Evolutionary conservation across 306 rosid species (phyloP).

Genomic region (Hylodesmum podocarpum): DNA sequence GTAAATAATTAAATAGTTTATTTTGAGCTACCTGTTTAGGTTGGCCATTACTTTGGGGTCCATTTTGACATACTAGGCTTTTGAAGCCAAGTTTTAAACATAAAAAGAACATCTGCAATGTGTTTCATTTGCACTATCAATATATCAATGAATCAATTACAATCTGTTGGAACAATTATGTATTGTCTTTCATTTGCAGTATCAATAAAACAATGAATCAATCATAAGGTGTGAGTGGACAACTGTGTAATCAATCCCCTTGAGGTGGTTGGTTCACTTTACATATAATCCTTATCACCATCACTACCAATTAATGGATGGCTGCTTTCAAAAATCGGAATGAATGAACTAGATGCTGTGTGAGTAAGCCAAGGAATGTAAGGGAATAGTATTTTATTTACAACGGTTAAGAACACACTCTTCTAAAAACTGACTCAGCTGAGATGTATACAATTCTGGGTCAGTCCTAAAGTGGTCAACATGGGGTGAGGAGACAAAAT

Average conservation of each 20-base stretch:
- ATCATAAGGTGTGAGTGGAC: constrained; percentile 17
- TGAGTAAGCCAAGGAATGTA: constrained; percentile 1
- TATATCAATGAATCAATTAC: constrained; percentile 3
- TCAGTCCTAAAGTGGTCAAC: constrained; percentile 96
- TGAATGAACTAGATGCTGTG: constrained; percentile 36
- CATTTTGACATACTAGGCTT: too few relatives aligned
- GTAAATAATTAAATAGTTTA: too few relatives aligned
- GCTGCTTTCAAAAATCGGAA: constrained; percentile 22
- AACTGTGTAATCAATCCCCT: constrained; percentile 11
- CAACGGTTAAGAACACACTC: constrained; percentile 64
- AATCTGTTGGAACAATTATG: constrained; percentile 13
- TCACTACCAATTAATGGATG: constrained; percentile 27
- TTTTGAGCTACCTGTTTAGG: too few relatives aligned
- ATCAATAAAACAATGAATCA: constrained; percentile 10
- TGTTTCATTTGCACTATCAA: constrained; percentile 25
- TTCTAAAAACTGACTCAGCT: constrained; percentile 80
- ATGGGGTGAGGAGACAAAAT: constrained; percentile 91
- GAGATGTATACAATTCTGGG: constrained; percentile 76
- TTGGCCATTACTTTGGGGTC: too few relatives aligned
- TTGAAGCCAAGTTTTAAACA: too few relatives aligned
- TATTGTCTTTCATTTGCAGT: constrained; percentile 25
- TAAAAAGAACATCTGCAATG: too few relatives aligned
- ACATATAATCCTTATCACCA: constrained; percentile 15
- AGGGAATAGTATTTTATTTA: constrained; percentile 44
- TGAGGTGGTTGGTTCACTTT: constrained; percentile 12